Percentiles rank a stretch among this genome's conserved stretches.
phyloP scores from a whole-genome alignment of 2,329 filamentous ascomycete genomes.

The Apiospora rasikravindrae region DNA sequence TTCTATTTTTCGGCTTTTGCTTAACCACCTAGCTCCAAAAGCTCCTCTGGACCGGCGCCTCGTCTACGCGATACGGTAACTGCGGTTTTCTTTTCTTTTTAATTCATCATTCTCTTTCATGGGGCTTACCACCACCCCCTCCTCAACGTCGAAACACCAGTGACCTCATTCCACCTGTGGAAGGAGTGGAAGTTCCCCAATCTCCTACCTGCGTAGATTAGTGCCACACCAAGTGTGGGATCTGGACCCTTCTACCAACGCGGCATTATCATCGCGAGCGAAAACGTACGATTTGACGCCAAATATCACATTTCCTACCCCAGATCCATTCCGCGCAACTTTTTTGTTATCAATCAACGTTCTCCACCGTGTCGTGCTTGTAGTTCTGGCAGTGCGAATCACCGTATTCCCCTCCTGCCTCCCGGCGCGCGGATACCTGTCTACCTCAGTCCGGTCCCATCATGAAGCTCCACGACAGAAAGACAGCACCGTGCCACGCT shows the following conservation, averaged over 20 bases:
- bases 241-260: background rate
- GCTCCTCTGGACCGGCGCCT: background rate
- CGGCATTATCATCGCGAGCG: background rate
- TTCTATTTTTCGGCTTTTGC: background rate
- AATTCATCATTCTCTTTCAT: background rate
- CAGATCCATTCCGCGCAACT: background rate
- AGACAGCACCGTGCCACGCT: background rate
- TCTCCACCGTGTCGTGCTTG: background rate
- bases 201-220: background rate
- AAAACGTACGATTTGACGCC: slow-evolving; percentile 9
- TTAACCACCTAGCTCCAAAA: background rate
- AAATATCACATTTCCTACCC: background rate
- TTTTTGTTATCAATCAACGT: background rate
- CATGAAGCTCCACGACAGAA: background rate
- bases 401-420: no score
- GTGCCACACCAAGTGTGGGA: background rate
- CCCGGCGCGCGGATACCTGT: no score
- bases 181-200: background rate
- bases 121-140: background rate
- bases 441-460: background rate
- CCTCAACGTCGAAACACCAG: background rate
- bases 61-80: background rate
- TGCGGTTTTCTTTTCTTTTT: background rate
- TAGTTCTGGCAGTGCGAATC: no score
- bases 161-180: background rate